Conservation (phyloP, 768 basidiomycete genomes). For the Porphyrellus cyaneotinctus region DNA sequence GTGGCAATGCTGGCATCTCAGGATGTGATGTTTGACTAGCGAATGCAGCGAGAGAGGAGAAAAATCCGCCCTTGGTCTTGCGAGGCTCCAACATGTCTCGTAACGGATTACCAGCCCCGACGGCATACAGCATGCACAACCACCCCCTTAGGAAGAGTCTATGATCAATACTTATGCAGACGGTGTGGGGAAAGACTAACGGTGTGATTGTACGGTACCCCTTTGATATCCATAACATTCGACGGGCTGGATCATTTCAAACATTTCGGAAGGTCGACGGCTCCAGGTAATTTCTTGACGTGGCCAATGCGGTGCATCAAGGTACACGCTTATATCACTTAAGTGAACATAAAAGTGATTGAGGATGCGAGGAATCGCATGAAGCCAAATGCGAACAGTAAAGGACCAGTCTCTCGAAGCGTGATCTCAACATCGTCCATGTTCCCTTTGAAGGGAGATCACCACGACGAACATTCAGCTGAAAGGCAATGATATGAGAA, state of each 20-base stretch:
- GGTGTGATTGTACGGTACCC: too few relatives aligned
- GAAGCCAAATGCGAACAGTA: conserved; percentile 79
- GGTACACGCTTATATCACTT: conserved; percentile 66
- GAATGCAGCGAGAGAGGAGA: conserved; percentile 35
- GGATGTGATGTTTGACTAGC: conserved; percentile 16
- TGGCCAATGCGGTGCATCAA: conserved; percentile 68
- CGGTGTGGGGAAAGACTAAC: conserved; percentile 37
- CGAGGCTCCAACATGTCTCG: conserved; percentile 32
- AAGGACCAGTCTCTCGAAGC: conserved; percentile 69
- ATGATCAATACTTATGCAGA: not conserved
- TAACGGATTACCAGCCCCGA: conserved; percentile 35
- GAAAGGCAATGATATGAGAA: conserved; percentile 5
- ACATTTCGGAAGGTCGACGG: conserved; percentile 24
- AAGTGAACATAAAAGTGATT: conserved; percentile 88
- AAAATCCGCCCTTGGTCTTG: conserved; percentile 41
- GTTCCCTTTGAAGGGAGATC: not conserved
- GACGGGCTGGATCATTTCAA: conserved; percentile 53
- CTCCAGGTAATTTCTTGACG: conserved; percentile 34
- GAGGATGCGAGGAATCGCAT: conserved; percentile 86
- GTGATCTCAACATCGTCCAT: conserved; percentile 85
- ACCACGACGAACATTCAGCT: conserved; percentile 62
- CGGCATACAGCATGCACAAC: conserved; percentile 13
- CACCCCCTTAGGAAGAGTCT: conserved; percentile 4
- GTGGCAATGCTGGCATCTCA: conserved; percentile 5
- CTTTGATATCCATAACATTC: conserved; percentile 65